Evolutionary conservation across 2,329 filamentous ascomycete genomes (phyloP), one percentile per base, ranked within the genome.

Genomic region (Pyricularia sp.): DNA sequence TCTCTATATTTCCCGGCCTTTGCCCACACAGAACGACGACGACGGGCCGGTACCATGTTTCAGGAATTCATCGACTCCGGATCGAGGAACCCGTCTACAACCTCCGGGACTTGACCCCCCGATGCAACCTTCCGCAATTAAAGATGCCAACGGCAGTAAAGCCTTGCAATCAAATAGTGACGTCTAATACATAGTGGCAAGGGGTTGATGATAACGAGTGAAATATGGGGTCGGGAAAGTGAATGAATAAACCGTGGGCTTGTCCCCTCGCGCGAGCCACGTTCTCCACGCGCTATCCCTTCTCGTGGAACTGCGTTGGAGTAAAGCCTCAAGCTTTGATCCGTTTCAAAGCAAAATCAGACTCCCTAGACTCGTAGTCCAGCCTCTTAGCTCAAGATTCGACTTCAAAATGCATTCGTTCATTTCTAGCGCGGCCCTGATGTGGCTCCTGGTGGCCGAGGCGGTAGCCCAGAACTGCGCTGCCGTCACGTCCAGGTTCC

Each of bases 401-500:
- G 5, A n/a, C 10, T 49, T 49, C 40, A 59, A 30, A 4, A 59
- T 59, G 55, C 55, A 30, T 26, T 59, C 28, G 2, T 8, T 57
- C 53, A 19, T 59, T 28, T 59, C 55, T 16, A 28, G 13, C 16
- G 62, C 62, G 16, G 62, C 62, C 22, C 31, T 64, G 53, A 10
- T 64, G 13, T 64, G 63, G 63, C 63, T 68, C 22, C n/a, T 69
- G 3, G 62, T 40, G 26, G 28, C 40, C 10, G 61, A 62, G 19
- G 65, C 30, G 2, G 35, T 59, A 6, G 66, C 66, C 4, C 67
- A 69, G 60, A 63, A 53, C 16, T 69, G 67, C 40, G 19, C 63
- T 1, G 61, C 66, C 31, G 69, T 68, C 10, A 68, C 57, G 13
- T 66, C 64, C 28, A 66, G 67, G 19, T 70, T 65, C 64, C 66